Percentiles rank a stretch among this genome's conserved stretches.
Evolutionary conservation across 2,329 filamentous ascomycete genomes (phyloP).

Genomic region (Didymella sp.): DNA sequence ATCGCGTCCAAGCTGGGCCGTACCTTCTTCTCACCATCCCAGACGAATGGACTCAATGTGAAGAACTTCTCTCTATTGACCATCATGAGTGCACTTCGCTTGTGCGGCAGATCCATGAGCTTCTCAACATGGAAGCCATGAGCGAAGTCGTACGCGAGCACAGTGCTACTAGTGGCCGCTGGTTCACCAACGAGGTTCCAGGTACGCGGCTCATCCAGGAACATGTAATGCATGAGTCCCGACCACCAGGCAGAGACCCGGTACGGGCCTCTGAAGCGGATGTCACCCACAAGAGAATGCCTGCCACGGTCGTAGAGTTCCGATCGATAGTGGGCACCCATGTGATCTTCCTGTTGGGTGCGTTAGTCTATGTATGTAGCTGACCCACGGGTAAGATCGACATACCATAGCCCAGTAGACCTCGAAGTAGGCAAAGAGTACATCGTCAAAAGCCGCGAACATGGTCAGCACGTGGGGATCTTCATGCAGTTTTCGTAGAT

Average conservation of each 20-base stretch:
- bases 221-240: slow-evolving; percentile 65
- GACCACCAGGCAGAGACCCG: slow-evolving; percentile 66
- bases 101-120: slow-evolving; percentile 74
- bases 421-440: slow-evolving; percentile 78
- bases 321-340: slow-evolving; percentile 65
- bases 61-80: slow-evolving; percentile 74
- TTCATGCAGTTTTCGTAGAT: slow-evolving; percentile 70
- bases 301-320: slow-evolving; percentile 65
- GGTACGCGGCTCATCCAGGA: slow-evolving; percentile 65
- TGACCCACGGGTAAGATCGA: not conserved
- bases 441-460: slow-evolving; percentile 74
- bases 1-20: slow-evolving; percentile 45
- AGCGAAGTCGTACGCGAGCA: slow-evolving; percentile 76
- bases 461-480: slow-evolving; percentile 76
- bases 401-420: slow-evolving; percentile 76
- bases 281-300: slow-evolving; percentile 66
- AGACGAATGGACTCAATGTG: slow-evolving; percentile 65
- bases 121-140: slow-evolving; percentile 76
- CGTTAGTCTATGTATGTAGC: slow-evolving; percentile 25
- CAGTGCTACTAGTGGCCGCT: slow-evolving; percentile 71
- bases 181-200: slow-evolving; percentile 70
- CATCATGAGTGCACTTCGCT: slow-evolving; percentile 71
- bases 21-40: slow-evolving; percentile 48
- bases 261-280: slow-evolving; percentile 61
- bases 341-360: slow-evolving; percentile 61